Evolutionary conservation across 108 stramenopile species (phyloP), one percentile per base, ranked within the genome.

Genomic region (Pseudonitzschia multiseries): DNA sequence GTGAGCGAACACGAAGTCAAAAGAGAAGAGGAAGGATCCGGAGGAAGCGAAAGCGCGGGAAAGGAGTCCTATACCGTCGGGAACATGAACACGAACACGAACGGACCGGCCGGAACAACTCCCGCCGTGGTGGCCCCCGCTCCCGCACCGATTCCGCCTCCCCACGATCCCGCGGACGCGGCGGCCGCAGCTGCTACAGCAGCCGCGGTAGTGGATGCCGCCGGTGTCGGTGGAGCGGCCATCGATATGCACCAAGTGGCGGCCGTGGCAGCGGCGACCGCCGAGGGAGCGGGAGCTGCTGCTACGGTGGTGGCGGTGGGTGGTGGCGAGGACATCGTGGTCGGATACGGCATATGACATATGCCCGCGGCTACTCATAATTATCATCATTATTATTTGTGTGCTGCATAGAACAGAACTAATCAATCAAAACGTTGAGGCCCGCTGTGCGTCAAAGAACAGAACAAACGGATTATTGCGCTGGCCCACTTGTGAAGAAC

Each of bases 131-230:
- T 36, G 3, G 31, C 8, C 33, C 0, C 29, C 61, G 32, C n/a
- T 33, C 4, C 29, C 33, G 3, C n/a, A 4, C 32, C 28, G 3
- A 40, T 41, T 8, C 36, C 29, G 10, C 61, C 21, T 56, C 54
- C 21, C 54, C 54, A 56, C 24, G 24, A 33, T 33, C 32, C n/a
- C 15, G 4, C 40, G 26, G 61, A 62, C 29, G 61, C 61, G 14
- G 61, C 61, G 15, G 61, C 36, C 6, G 61, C 61, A 4, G 61
- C 61, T 2, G 61, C 61, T 31, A 62, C 61, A 17, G 61, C 61
- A 31, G 61, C 61, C 31, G 61, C 61, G 0, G 61, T 62, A 14
- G 61, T 62, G 15, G 61, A 62, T 40, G 61, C 61, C 26, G 32
- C 61, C 14, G 61, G 32, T n/a, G 36, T 62, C 8, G 61, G 61